Percentiles rank a stretch among this genome's conserved stretches.
Conservation (phyloP, 2,329 filamentous ascomycete species). For the Pseudogymnoascus verrucosus region DNA sequence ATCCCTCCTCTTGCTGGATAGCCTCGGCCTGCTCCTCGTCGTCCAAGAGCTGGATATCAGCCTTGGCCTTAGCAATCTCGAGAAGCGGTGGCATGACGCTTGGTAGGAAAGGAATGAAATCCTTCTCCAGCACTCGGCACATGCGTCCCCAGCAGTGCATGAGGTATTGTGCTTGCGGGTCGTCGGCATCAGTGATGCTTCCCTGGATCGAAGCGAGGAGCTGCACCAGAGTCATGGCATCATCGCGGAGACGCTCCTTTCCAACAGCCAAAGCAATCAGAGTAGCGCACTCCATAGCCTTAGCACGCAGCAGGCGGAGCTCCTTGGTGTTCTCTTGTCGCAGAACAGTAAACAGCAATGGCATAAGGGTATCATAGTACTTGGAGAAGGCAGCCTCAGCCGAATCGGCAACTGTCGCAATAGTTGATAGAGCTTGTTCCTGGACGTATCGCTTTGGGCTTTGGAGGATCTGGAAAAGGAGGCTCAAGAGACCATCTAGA, state of each 20-base stretch:
- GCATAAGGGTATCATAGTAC: slow-evolving; percentile 96
- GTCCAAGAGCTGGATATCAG: slow-evolving; percentile 91
- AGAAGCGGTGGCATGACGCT: slow-evolving; percentile 92
- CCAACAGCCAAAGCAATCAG: slow-evolving; percentile 92
- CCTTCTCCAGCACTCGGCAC: slow-evolving; percentile 84
- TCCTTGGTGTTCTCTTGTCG: slow-evolving; percentile 90
- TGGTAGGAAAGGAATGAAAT: slow-evolving; percentile 87
- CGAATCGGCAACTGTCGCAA: slow-evolving; percentile 97
- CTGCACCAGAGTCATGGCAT: slow-evolving; percentile 81
- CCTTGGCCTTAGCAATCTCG: slow-evolving; percentile 86
- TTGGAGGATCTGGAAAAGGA: slow-evolving; percentile 79
- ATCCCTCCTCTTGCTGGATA: slow-evolving; percentile 90
- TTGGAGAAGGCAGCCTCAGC: slow-evolving; percentile 90
- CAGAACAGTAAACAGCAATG: slow-evolving; percentile 81
- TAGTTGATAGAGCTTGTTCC: slow-evolving; percentile 94
- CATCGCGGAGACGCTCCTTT: slow-evolving; percentile 79
- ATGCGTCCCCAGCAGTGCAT: slow-evolving; percentile 99
- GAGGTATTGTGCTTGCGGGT: slow-evolving; percentile 92
- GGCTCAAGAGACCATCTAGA: slow-evolving; percentile 75
- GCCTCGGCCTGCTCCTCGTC: slow-evolving; percentile 91
- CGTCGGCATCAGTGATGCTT: slow-evolving; percentile 80
- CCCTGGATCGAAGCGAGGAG: slow-evolving; percentile 80
- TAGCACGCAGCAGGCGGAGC: slow-evolving; percentile 80
- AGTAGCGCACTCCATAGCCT: slow-evolving; percentile 98
- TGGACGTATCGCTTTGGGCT: slow-evolving; percentile 94